phyloP scores from a whole-genome alignment of 441 rosid genomes.

The Kokia cookei region DNA sequence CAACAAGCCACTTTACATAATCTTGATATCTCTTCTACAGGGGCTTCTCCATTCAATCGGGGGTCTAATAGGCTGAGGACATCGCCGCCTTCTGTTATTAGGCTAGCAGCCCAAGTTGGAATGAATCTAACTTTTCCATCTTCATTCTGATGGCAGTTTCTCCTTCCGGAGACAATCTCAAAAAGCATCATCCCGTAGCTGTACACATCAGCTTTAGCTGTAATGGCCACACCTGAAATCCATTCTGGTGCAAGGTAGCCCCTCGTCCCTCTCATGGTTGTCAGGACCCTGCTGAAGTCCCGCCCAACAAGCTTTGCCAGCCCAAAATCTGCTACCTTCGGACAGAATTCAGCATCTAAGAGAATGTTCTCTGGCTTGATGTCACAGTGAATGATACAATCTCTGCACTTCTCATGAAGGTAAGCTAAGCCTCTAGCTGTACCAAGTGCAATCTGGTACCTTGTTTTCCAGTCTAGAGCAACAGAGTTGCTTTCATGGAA shows the following conservation, averaged over 20 bases:
- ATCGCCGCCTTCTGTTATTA: slow-evolving; percentile 38
- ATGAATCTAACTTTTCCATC: slow-evolving; percentile 44
- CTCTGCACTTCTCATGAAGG: slow-evolving; percentile 74
- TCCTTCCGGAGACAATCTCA: slow-evolving; percentile 60
- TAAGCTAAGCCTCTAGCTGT: slow-evolving; percentile 66
- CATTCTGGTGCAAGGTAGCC: slow-evolving; percentile 83
- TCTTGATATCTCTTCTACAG: slow-evolving; percentile 48
- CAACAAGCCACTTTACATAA: slow-evolving; percentile 60
- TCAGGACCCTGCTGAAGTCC: slow-evolving; percentile 70
- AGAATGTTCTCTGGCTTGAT: slow-evolving; percentile 81
- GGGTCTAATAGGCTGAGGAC: slow-evolving; percentile 44
- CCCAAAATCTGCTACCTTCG: slow-evolving; percentile 79
- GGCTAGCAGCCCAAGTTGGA: slow-evolving; percentile 45
- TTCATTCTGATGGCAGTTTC: slow-evolving; percentile 49
- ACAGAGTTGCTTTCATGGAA: slow-evolving; percentile 19
- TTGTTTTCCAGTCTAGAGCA: slow-evolving; percentile 41
- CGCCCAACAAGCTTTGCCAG: slow-evolving; percentile 72
- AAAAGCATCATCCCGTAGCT: slow-evolving; percentile 87
- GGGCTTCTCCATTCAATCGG: slow-evolving; percentile 27
- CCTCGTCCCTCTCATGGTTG: slow-evolving; percentile 79
- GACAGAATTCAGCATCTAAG: slow-evolving; percentile 46
- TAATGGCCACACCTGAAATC: slow-evolving; percentile 72
- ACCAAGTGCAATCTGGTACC: slow-evolving; percentile 57
- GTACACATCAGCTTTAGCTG: slow-evolving; percentile 72
- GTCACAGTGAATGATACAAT: slow-evolving; percentile 78